Conservation (phyloP, 768 basidiomycete genomes). For the Cubamyces sp. region DNA sequence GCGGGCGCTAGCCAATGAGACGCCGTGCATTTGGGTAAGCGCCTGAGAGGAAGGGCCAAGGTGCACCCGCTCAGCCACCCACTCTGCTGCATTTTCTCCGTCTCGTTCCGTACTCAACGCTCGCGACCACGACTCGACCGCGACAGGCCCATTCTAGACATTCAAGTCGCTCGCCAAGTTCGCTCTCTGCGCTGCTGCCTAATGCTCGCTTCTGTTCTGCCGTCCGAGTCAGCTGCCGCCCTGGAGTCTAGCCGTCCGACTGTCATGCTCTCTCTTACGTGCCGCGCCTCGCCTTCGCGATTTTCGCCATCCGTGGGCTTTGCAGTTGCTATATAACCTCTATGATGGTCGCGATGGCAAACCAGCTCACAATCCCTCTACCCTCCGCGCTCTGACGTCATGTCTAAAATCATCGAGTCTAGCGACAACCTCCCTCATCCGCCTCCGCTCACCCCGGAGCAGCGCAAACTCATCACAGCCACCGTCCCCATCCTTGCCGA, state of each 20-base stretch:
- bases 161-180: not conserved
- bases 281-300: not conserved
- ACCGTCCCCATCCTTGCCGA: constrained; percentile 28
- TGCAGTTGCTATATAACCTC: not conserved
- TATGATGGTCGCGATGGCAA: not conserved
- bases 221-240: no score
- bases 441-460: constrained; percentile 28
- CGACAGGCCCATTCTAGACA: not conserved
- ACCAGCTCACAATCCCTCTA: no score
- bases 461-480: constrained; percentile 28
- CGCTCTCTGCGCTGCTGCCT: not conserved
- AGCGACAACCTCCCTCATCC: constrained; percentile 23
- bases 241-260: not conserved
- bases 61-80: not conserved
- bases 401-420: constrained; percentile 22
- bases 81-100: not conserved
- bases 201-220: not conserved
- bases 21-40: not conserved
- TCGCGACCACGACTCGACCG: not conserved
- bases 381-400: not conserved
- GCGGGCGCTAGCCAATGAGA: constrained; percentile 1
- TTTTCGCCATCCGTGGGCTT: not conserved
- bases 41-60: not conserved
- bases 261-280: not conserved
- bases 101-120: not conserved